Evolutionary conservation across 306 rosid genomes (phyloP).

Genomic region (Castanea crenata): DNA sequence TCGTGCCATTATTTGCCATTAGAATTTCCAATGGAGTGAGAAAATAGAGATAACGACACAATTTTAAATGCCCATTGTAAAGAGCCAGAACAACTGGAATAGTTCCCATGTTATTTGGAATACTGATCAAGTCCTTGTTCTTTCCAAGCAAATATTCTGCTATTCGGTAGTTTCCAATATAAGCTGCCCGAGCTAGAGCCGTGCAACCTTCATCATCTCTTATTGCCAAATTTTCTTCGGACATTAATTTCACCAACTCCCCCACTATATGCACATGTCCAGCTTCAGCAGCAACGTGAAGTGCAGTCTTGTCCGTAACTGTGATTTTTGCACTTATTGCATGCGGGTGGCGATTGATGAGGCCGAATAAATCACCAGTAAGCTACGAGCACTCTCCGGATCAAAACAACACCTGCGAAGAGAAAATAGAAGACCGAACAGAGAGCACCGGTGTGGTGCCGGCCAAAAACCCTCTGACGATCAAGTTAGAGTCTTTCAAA

Average conservation of each 20-base stretch:
- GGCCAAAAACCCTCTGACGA: too few species aligned
- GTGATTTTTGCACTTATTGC: neutral
- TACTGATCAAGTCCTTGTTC: neutral
- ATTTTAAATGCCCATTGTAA: neutral
- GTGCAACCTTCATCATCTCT: too few species aligned
- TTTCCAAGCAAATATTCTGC: neutral
- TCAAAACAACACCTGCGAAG: too few species aligned
- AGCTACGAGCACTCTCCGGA: too few species aligned
- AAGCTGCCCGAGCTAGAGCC: too few species aligned
- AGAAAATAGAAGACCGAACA: too few species aligned
- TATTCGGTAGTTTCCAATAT: neutral
- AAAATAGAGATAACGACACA: neutral
- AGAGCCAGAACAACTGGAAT: neutral
- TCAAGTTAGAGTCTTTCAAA: too few species aligned
- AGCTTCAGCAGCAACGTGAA: neutral
- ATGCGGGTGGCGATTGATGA: neutral
- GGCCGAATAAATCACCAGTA: too few species aligned
- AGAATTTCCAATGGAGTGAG: neutral
- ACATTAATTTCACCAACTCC: too few species aligned
- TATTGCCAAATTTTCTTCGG: too few species aligned
- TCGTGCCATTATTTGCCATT: neutral
- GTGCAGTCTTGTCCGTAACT: neutral
- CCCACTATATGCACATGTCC: too few species aligned
- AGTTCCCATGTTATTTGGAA: fast-evolving
- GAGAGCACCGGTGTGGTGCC: too few species aligned